Evolutionary conservation across 1,284 basidiomycete genomes (phyloP), one percentile per base, ranked within the genome.

Genomic region (Irpex sp.): DNA sequence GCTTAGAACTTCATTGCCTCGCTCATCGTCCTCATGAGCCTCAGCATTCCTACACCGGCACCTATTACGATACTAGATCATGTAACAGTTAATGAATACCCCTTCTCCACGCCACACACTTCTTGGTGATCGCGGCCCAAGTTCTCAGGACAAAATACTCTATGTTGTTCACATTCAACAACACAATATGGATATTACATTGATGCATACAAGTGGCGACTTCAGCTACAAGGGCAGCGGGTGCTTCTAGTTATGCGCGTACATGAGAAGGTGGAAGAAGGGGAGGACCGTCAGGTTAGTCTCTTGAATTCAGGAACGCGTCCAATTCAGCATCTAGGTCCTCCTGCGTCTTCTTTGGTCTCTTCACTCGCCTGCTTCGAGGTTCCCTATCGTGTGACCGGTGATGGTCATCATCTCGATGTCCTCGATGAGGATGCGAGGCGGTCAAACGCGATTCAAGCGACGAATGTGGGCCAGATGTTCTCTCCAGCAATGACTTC

Each of bases 311-410:
- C 66, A 91, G 73, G 73, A 92, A 92, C 13, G 87, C 88, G 58
- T 92, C 90, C 58, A 92, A 75, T 69, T 92, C 90, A 58, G 87
- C 89, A 67, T 92, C 90, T 47, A 92, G 77, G 68, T 92, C 88
- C 72, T 88, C 83, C 70, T 85, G 85, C 0, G 85, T 52, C 73
- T 71, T 55, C 61, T 59, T 60, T 60, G 63, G 65, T 64, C 38
- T 26, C 57, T 60, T 63, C 40, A 58, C 59, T 9, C 64, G 54
- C 44, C 66, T 54, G 11, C 61, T 61, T 37, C 55, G 55, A 38
- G 64, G 64, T 4, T 44, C 19, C 19, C 48, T 59, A 26, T 47
- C 61, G 17, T 64, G 47, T 34, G 57, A 37, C 0, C 63, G 64
- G 58, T 68, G 67, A 40, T 67, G 62, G 60, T 71, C 74, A 62